Evolutionary conservation across 768 basidiomycete genomes (phyloP).

Genomic region (Gymnopilus junonius): DNA sequence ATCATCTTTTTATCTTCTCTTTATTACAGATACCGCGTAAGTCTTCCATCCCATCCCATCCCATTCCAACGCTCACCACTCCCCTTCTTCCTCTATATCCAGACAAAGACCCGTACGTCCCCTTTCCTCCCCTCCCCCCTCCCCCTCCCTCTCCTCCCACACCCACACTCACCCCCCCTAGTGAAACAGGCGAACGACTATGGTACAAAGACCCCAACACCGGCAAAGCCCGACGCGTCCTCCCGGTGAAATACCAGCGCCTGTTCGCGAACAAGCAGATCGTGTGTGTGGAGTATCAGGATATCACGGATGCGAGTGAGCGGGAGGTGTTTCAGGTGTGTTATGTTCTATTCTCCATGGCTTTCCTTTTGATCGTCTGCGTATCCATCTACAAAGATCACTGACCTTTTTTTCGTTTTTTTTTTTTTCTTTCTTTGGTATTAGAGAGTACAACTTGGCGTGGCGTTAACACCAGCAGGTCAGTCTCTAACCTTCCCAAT

Average conservation of each 20-base stretch:
- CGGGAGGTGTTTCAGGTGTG: constrained; percentile 74
- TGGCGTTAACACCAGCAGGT: constrained; percentile 74
- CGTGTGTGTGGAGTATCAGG: constrained; percentile 79
- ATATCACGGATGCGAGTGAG: constrained; percentile 58
- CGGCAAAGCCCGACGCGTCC: constrained; percentile 27
- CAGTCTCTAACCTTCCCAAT: neutral
- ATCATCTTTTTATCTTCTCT: neutral
- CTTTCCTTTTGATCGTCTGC: too few species aligned
- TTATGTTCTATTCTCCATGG: neutral
- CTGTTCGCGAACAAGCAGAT: constrained; percentile 76
- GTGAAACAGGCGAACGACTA: constrained; percentile 50
- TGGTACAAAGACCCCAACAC: constrained; percentile 47
- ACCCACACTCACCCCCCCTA: neutral
- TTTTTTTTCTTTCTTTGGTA: too few species aligned
- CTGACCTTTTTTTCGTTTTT: too few species aligned
- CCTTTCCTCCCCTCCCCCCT: neutral
- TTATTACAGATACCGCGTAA: constrained; percentile 57
- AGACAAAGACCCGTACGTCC: constrained; percentile 58
- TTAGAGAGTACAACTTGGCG: constrained; percentile 78
- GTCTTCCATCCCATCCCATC: neutral
- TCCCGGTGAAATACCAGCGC: constrained; percentile 60
- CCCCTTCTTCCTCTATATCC: neutral
- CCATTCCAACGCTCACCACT: neutral
- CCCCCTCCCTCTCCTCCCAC: neutral
- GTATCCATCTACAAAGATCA: too few species aligned